Evolutionary conservation across 23 red algal genomes (phyloP).

Genomic region (Gracilaria gracilis): DNA sequence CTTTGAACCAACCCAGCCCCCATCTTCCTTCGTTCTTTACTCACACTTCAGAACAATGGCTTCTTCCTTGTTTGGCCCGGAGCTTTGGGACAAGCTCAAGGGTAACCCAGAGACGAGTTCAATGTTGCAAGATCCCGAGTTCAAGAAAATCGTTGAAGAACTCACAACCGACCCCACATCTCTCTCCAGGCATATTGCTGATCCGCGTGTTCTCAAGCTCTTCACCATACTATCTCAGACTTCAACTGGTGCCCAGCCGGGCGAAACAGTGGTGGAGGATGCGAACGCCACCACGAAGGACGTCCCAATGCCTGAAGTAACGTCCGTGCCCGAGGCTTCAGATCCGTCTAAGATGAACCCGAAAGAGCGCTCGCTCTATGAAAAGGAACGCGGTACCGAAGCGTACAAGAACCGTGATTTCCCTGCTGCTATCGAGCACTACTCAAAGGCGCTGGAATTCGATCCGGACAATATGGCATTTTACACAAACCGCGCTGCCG

Average conservation of each 20-base stretch:
- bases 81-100: constrained; percentile 77
- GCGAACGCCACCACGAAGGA: constrained; percentile 12
- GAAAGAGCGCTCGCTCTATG: constrained; percentile 65
- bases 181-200: constrained; percentile 70
- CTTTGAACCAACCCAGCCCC: not conserved
- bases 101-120: constrained; percentile 62
- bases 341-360: constrained; percentile 6
- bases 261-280: constrained; percentile 58
- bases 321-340: not conserved
- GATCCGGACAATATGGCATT: constrained; percentile 87
- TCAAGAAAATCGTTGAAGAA: constrained; percentile 73
- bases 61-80: constrained; percentile 70
- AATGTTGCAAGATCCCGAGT: constrained; percentile 67
- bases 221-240: constrained; percentile 74
- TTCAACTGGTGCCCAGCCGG: not conserved
- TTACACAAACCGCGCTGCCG: constrained; percentile 91
- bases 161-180: constrained; percentile 67
- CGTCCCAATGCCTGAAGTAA: constrained; percentile 17
- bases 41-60: not conserved
- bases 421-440: constrained; percentile 74
- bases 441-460: constrained; percentile 84
- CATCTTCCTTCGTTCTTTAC: not conserved
- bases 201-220: constrained; percentile 87
- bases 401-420: constrained; percentile 92
- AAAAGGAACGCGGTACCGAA: constrained; percentile 83